These are phyloP conservation scores for Cercospora sp. DNA, from an alignment of 2,329 filamentous ascomycete species.

Conservation along the genomic window DNA sequence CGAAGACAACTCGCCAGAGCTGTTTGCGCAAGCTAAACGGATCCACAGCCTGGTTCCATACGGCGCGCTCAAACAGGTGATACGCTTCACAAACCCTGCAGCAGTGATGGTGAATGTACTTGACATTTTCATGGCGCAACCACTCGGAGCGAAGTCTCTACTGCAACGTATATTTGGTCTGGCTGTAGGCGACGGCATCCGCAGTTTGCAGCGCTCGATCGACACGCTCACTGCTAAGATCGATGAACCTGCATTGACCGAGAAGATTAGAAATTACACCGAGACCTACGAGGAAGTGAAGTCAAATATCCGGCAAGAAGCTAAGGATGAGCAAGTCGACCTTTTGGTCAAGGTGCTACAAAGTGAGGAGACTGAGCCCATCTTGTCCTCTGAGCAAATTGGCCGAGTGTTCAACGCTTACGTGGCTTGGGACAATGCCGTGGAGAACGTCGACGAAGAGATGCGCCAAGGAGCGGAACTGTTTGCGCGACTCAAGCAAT, in stretches of 20 bases:
- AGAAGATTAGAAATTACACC: conserved; percentile 79
- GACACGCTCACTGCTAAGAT: conserved; percentile 75
- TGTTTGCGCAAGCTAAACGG: conserved; percentile 89
- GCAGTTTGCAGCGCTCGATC: conserved; percentile 81
- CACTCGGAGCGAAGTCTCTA: conserved; percentile 84
- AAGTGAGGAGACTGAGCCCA: conserved; percentile 72
- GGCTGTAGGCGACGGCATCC: conserved; percentile 87
- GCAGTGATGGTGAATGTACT: conserved; percentile 95
- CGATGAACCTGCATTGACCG: conserved; percentile 73
- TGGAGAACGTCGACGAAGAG: conserved; percentile 87
- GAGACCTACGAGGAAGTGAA: conserved; percentile 75
- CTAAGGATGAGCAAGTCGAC: conserved; percentile 72
- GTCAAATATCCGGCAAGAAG: conserved; percentile 69
- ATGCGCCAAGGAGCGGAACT: conserved; percentile 86
- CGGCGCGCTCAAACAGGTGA: conserved; percentile 90
- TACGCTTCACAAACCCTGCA: conserved; percentile 91
- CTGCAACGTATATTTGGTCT: conserved; percentile 93
- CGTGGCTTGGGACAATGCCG: conserved; percentile 90
- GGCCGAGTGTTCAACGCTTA: conserved; percentile 89
- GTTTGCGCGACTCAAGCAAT: conserved; percentile 91
- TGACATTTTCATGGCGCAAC: conserved; percentile 93
- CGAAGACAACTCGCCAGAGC: conserved; percentile 94
- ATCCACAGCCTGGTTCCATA: conserved; percentile 96
- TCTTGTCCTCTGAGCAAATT: conserved; percentile 72
- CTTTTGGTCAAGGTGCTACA: conserved; percentile 81